Percentiles rank a stretch among this genome's conserved stretches.
Conservation (phyloP, 176 grass and related monocot species). For the Themeda triandra region DNA sequence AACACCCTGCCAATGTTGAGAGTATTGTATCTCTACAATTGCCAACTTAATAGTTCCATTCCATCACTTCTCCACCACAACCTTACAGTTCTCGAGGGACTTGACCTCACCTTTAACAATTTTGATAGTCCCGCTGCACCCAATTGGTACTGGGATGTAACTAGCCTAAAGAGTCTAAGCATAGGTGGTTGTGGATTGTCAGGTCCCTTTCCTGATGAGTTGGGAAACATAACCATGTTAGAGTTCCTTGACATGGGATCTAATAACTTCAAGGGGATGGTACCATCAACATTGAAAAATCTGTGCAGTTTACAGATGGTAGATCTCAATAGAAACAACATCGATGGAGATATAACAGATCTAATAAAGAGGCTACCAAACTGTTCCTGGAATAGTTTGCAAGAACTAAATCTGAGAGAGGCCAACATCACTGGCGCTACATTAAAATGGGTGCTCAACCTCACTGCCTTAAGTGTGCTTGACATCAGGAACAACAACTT, state of each 20-base stretch:
- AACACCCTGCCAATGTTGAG: not conserved
- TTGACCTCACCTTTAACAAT: not conserved
- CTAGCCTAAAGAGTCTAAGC: not conserved
- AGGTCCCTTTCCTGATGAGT: no score
- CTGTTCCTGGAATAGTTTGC: not conserved
- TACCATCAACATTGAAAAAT: not conserved
- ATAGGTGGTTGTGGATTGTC: no score
- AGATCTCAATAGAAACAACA: rapidly evolving
- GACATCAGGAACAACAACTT: rapidly evolving
- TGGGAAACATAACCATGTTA: not conserved
- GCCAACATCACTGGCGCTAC: not conserved
- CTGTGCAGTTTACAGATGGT: not conserved
- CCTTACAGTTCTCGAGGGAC: not conserved
- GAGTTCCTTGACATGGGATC: not conserved
- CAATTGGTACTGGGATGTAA: not conserved
- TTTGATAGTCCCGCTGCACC: not conserved
- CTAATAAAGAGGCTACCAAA: not conserved
- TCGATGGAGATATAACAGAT: not conserved
- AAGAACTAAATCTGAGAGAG: rapidly evolving
- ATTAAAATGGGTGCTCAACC: not conserved
- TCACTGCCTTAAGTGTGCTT: not conserved
- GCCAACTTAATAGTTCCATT: not conserved
- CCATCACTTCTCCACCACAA: not conserved
- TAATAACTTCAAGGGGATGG: not conserved
- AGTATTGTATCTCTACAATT: not conserved